Evolutionary conservation across 176 grass and related monocot species (phyloP), one percentile per base, ranked within the genome.

Genomic region (Oryza rufipogon): DNA sequence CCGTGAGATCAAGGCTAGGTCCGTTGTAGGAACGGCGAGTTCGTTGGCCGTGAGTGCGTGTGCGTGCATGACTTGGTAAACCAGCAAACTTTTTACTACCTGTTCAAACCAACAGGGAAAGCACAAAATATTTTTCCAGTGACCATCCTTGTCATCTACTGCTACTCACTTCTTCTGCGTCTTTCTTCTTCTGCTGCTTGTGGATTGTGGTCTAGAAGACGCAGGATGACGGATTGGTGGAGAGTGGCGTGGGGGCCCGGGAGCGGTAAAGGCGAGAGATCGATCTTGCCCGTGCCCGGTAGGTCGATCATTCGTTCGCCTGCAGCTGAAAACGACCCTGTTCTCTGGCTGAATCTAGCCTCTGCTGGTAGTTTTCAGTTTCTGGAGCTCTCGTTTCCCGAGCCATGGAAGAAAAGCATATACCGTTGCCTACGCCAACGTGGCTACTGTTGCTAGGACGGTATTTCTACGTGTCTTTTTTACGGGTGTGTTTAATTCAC

Each of bases 31-130:
- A 66, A 66, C 42, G 83, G 54, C 75, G 26, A 12, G 63, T 23
- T 33, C 46, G 63, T 75, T 64, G 49, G 88, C 56, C 74, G 74
- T 78, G 49, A 34, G 49, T 70, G 17, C 16, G 19, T n/a, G 49
- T 70, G 17, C 16, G 19, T n/a, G 3, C 58, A n/a, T 63, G 85
- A 84, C 89, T 76, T 87, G 89, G 64, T 80, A 81, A 84, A 84
- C 80, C 52, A 19, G 85, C 85, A 87, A 80, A 4, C 19, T 64
- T 83, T 87, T 84, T 63, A 23, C 58, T 63, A 70, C 89, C 65
- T 70, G 69, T 84, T 91, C 84, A 84, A 84, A 77, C 16, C 63
- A 87, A 11, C 0, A 81, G 60, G 88, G 71, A 54, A 51, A 75
- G 8, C 58, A 69, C 2, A 23, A 66, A 80, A 22, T 63, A 32